Conservation (phyloP, 208 protist species). For the Trypanosoma theileri region DNA sequence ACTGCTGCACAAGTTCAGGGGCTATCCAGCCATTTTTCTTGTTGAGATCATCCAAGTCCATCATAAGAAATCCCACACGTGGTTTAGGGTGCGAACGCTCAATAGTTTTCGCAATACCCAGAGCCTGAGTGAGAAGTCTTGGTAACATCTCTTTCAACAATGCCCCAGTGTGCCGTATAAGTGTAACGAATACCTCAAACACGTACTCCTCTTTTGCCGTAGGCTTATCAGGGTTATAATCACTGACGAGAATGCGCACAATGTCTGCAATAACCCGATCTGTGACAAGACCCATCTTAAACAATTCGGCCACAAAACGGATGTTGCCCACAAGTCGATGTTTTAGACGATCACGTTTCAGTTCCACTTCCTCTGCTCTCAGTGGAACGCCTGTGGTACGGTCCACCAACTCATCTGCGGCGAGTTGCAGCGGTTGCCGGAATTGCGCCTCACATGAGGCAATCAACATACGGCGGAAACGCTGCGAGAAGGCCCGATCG, state of each 20-base stretch:
- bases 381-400: constrained; percentile 61
- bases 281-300: constrained; percentile 65
- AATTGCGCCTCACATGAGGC: constrained; percentile 72
- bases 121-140: constrained; percentile 40
- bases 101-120: constrained; percentile 62
- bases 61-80: constrained; percentile 81
- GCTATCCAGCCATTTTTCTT: constrained; percentile 51
- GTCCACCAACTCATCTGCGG: constrained; percentile 66
- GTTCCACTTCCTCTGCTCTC: constrained; percentile 66
- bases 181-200: constrained; percentile 76
- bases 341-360: constrained; percentile 68
- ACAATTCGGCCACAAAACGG: constrained; percentile 86
- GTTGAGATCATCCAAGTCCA: constrained; percentile 72
- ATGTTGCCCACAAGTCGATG: constrained; percentile 81
- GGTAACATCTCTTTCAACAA: constrained; percentile 42
- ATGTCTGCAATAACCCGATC: constrained; percentile 65
- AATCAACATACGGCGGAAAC: constrained; percentile 62
- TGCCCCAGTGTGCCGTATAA: constrained; percentile 49
- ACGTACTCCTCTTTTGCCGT: constrained; percentile 62
- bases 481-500: constrained; percentile 59
- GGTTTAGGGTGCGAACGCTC: constrained; percentile 59
- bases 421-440: constrained; percentile 63
- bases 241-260: constrained; percentile 56
- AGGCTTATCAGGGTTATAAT: constrained; percentile 50
- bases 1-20: constrained; percentile 28